Percentiles rank a stretch among this genome's conserved stretches.
These are phyloP conservation scores for Fusarium caatingaense DNA, from an alignment of 2,329 filamentous ascomycete species.

Conservation along the genomic window DNA sequence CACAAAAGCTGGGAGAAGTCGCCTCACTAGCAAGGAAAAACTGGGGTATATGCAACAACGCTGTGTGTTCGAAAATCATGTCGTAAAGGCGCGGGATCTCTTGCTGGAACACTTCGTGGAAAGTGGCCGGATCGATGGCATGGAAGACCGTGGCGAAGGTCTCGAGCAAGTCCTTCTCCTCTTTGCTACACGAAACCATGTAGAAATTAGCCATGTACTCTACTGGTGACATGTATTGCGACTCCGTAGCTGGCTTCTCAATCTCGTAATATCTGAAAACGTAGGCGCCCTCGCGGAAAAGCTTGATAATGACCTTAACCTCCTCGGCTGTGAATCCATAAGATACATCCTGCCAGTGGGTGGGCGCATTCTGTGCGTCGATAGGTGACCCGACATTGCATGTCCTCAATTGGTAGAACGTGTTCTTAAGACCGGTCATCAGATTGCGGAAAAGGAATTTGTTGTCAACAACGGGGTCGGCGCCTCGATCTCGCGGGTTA, in stretches of 20 bases:
- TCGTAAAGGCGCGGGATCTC: conserved; percentile 97
- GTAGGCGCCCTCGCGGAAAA: conserved; percentile 95
- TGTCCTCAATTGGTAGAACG: conserved; percentile 92
- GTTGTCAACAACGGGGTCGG: conserved; percentile 94
- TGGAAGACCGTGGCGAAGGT: conserved; percentile 99
- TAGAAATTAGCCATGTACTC: conserved; percentile 96
- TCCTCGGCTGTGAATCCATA: conserved; percentile 98
- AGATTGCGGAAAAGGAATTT: conserved; percentile 98
- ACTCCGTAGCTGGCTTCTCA: conserved; percentile 79
- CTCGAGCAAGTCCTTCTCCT: conserved; percentile 97
- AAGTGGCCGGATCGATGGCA: conserved; percentile 96
- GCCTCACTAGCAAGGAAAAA: conserved; percentile 99
- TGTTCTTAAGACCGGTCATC: conserved; percentile 94
- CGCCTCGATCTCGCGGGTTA: conserved; percentile 87
- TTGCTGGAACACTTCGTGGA: conserved; percentile 97
- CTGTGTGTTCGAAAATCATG: conserved; percentile 97
- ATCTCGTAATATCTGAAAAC: conserved; percentile 98
- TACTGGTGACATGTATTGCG: conserved; percentile 81
- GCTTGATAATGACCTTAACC: conserved; percentile 93
- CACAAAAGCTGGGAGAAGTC: conserved; percentile 96
- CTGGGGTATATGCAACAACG: conserved; percentile 93
- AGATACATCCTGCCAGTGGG: conserved; percentile 95
- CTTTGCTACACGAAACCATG: conserved; percentile 91
- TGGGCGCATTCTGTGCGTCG: conserved; percentile 80
- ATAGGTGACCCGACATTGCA: conserved; percentile 83